These are phyloP conservation scores for Pulveroboletus sp. DNA, from an alignment of 768 basidiomycete species.

Conservation along the genomic window DNA sequence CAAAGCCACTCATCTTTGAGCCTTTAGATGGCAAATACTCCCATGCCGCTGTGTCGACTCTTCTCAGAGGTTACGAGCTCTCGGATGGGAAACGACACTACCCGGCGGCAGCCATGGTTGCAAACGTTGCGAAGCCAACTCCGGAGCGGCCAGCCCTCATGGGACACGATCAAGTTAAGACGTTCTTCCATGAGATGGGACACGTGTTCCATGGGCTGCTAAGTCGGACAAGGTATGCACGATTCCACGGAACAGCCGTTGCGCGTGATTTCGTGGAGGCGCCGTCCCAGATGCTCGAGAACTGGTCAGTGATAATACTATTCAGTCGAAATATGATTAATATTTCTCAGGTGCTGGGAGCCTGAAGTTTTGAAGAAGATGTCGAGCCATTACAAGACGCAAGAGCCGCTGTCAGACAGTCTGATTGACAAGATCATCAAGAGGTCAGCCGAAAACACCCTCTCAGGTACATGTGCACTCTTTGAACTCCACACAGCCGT, in stretches of 20 bases:
- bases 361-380: slow-evolving; percentile 71
- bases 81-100: slow-evolving; percentile 61
- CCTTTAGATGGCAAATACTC: slow-evolving; percentile 69
- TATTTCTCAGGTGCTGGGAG: slow-evolving; percentile 67
- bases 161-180: slow-evolving; percentile 83
- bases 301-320: slow-evolving; percentile 50
- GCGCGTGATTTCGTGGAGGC: slow-evolving; percentile 86
- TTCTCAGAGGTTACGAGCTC: slow-evolving; percentile 63
- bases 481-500: slow-evolving; percentile 48
- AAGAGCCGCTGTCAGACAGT: slow-evolving; percentile 65
- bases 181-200: slow-evolving; percentile 91
- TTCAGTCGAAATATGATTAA: neutral
- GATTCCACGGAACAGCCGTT: slow-evolving; percentile 85
- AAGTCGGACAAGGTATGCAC: slow-evolving; percentile 63
- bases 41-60: slow-evolving; percentile 83
- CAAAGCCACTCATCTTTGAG: neutral
- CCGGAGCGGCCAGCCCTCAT: slow-evolving; percentile 81
- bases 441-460: too few relatives aligned
- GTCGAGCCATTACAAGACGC: slow-evolving; percentile 76
- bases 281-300: slow-evolving; percentile 92
- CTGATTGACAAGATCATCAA: slow-evolving; percentile 75
- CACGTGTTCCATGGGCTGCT: slow-evolving; percentile 71
- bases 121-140: slow-evolving; percentile 85
- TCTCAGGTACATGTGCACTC: too few relatives aligned
- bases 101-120: slow-evolving; percentile 83